Conservation (phyloP, 169 alveolate genomes). For the Plasmodium reichenowi region DNA sequence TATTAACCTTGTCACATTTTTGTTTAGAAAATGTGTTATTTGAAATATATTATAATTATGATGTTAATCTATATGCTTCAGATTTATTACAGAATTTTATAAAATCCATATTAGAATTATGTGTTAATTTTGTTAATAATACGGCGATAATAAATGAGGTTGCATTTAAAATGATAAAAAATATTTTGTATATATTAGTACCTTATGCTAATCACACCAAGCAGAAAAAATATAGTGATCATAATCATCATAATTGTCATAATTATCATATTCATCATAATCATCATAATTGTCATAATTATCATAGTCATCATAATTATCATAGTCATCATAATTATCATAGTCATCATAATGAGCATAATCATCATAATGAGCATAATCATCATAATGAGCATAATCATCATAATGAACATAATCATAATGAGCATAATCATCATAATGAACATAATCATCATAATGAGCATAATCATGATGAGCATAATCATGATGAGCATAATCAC, state of each 20-base stretch:
- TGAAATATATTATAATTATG: conserved; percentile 67
- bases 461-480: no score
- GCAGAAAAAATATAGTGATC: no score
- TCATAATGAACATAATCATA: no score
- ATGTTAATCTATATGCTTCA: conserved; percentile 70
- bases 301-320: background rate
- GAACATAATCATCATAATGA: no score
- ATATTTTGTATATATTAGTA: conserved; percentile 31
- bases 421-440: background rate
- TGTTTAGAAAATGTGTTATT: conserved; percentile 64
- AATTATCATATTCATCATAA: no score
- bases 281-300: background rate
- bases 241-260: background rate
- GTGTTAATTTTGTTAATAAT: conserved; percentile 56
- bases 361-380: no score
- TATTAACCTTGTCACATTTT: conserved; percentile 59
- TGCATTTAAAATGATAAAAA: conserved; percentile 57
- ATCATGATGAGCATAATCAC: background rate
- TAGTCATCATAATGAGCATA: no score
- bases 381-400: background rate
- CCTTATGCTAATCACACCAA: conserved; percentile 20
- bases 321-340: no score
- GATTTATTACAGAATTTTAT: conserved; percentile 59
- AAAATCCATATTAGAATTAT: conserved; percentile 27
- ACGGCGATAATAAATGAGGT: conserved; percentile 63